These are phyloP conservation scores for Linum usitatissimum DNA, from an alignment of 345 rosid genomes.

Conservation along the genomic window DNA sequence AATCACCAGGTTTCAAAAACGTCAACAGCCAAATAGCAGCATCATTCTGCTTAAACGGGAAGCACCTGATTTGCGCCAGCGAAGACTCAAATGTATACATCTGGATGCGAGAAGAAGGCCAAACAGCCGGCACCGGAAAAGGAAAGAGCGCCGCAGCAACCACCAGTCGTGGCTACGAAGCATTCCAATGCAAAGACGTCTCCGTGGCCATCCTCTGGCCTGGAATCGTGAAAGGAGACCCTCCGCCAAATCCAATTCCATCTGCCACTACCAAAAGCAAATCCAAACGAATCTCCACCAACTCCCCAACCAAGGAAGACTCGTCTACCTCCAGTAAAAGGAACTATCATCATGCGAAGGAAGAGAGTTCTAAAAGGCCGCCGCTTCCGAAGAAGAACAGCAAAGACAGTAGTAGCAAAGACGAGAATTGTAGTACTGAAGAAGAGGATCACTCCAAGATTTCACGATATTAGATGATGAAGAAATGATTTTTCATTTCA, in stretches of 20 bases:
- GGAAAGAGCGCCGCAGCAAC: slow-evolving; percentile 14
- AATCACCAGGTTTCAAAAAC: slow-evolving; percentile 56
- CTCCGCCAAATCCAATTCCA: slow-evolving; percentile 28
- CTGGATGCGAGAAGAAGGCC: slow-evolving; percentile 57
- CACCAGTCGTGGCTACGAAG: slow-evolving; percentile 43
- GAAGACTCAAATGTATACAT: slow-evolving; percentile 82
- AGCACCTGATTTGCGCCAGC: slow-evolving; percentile 58
- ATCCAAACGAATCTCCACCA: slow-evolving; percentile 28
- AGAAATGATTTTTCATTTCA: no score
- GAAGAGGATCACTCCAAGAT: slow-evolving; percentile 33
- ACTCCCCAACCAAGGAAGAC: slow-evolving; percentile 44
- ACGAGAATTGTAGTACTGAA: slow-evolving; percentile 2
- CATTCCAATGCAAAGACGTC: slow-evolving; percentile 72
- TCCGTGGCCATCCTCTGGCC: slow-evolving; percentile 85
- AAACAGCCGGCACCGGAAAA: slow-evolving; percentile 27
- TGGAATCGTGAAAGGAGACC: slow-evolving; percentile 58
- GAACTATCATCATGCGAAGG: not conserved
- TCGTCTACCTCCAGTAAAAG: not conserved
- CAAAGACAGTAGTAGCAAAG: slow-evolving; percentile 10
- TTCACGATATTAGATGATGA: no score
- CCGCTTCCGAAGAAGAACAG: slow-evolving; percentile 68
- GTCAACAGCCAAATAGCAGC: slow-evolving; percentile 81
- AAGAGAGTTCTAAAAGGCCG: slow-evolving; percentile 28
- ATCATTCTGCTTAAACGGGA: slow-evolving; percentile 61
- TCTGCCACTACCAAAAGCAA: slow-evolving; percentile 32